Percentiles rank a stretch among this genome's conserved stretches.
Conservation (phyloP, 345 rosid species). For the Streptanthus diversifolius region DNA sequence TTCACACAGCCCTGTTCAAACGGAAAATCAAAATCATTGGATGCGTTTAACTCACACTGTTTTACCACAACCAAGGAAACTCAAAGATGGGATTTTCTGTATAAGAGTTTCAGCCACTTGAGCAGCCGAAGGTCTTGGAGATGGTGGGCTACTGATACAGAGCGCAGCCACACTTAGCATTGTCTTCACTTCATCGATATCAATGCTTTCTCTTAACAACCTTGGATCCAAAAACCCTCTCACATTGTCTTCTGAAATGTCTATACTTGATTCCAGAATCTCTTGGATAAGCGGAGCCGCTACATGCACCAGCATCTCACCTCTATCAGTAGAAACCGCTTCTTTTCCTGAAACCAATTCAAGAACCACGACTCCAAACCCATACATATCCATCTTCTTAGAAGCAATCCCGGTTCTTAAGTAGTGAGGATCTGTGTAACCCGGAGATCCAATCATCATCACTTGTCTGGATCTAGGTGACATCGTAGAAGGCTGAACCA, state of each 20-base stretch:
- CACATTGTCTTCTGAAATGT: constrained; percentile 6
- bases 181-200: constrained; percentile 50
- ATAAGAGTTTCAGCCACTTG: constrained; percentile 39
- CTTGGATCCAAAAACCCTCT: constrained; percentile 54
- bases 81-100: constrained; percentile 38
- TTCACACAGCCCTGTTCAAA: not conserved
- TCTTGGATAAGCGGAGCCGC: constrained; percentile 37
- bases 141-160: constrained; percentile 46
- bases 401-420: constrained; percentile 69
- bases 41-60: not conserved
- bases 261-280: not conserved
- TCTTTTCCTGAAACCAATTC: constrained; percentile 66
- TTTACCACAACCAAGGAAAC: constrained; percentile 24
- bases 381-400: constrained; percentile 77
- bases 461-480: constrained; percentile 39
- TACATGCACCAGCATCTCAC: constrained; percentile 46
- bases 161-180: constrained; percentile 47
- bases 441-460: constrained; percentile 75
- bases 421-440: constrained; percentile 82
- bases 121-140: constrained; percentile 57
- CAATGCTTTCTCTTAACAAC: constrained; percentile 38
- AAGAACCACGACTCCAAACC: constrained; percentile 71
- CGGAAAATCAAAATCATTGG: not conserved
- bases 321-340: constrained; percentile 59
- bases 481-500: constrained; percentile 40